Conservation (phyloP, 2,329 filamentous ascomycete genomes). For the Cadophora malorum region DNA sequence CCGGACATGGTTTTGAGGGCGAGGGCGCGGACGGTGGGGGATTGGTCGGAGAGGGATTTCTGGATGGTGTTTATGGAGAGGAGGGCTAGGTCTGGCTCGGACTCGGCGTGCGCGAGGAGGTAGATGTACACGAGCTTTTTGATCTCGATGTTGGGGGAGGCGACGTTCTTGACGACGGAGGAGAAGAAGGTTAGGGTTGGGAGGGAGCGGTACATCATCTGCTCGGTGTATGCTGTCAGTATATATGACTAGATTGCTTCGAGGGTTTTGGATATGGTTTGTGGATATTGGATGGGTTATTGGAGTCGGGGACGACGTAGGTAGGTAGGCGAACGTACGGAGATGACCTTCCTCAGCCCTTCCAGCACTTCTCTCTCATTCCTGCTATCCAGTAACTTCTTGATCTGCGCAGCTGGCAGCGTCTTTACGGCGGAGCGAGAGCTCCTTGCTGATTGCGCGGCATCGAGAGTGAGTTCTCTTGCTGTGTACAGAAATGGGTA, state of each 20-base stretch:
- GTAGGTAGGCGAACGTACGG: constrained; percentile 61
- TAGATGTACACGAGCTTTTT: constrained; percentile 99
- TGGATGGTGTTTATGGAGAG: constrained; percentile 99
- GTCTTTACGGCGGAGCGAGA: constrained; percentile 66
- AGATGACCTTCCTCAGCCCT: constrained; percentile 85
- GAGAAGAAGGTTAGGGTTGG: constrained; percentile 93
- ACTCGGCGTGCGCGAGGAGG: constrained; percentile 93
- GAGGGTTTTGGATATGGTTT: background rate
- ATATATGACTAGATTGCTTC: background rate
- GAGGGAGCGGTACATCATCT: constrained; percentile 96
- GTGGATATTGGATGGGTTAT: background rate
- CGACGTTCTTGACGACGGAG: constrained; percentile 97
- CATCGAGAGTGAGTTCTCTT: constrained; percentile 96
- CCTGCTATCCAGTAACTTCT: constrained; percentile 92
- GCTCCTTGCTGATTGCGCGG: constrained; percentile 83
- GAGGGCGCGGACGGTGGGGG: constrained; percentile 88
- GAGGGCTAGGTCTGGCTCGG: constrained; percentile 92
- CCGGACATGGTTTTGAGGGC: constrained; percentile 96
- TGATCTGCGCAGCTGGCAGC: constrained; percentile 82
- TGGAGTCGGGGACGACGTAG: background rate
- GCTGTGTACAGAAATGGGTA: constrained; percentile 58
- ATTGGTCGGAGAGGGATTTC: constrained; percentile 92
- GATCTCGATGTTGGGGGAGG: constrained; percentile 90
- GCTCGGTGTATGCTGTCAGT: constrained; percentile 5
- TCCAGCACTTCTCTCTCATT: constrained; percentile 93